Base-by-base conservation (phyloP, 2,329 filamentous ascomycete species). In the Sarocladium strictum region DNA sequence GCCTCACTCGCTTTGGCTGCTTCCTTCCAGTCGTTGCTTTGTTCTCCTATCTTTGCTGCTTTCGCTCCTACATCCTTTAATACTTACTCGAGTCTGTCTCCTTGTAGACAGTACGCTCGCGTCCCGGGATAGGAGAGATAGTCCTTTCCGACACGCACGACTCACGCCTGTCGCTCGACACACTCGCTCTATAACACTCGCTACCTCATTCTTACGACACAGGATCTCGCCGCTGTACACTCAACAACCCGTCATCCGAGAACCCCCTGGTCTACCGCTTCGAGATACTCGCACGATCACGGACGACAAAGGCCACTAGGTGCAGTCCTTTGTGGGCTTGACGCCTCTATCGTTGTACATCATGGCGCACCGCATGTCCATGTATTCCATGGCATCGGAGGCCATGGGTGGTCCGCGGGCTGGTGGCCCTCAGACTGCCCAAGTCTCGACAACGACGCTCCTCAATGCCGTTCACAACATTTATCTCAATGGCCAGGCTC, bases 401-500 rank as follows among this genome's bases (percentile, higher is more conserved):
- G 83, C 85, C 47, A 73, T 81, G 57, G 79, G 78, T 51, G 77
- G 78, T 40, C 71, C 74, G 59, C 78, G 81, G 62, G 77, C 76
- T 59, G 76, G 80, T 32, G 83, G 83, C 54, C 84, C 86, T 64
- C 83, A 90, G 64, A 79, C 88, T 10, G 75, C 86, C 45, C 91
- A 96, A 67, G 86, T 97, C 54, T 96, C 93, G 6, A 96, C 93
- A 2, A 96, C 92, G 1, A 96, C 91, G 0, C 81, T 97, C 47
- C 81, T 99, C 55, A 97, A 97, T 72, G 84, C 90, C 55, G 80
- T 97, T 45, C 94, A 99, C 73, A 91, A 90, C 62, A 87, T 89
- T 65, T 97, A 96, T 70, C 81, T 89, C 49, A 84, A 88, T 2
- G 85, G 85, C 27, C 84, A 90, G 64, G 84, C 93, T n/a, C 94